Conservation (phyloP, 1,284 basidiomycete species). For the Moesziomyces sp. region DNA sequence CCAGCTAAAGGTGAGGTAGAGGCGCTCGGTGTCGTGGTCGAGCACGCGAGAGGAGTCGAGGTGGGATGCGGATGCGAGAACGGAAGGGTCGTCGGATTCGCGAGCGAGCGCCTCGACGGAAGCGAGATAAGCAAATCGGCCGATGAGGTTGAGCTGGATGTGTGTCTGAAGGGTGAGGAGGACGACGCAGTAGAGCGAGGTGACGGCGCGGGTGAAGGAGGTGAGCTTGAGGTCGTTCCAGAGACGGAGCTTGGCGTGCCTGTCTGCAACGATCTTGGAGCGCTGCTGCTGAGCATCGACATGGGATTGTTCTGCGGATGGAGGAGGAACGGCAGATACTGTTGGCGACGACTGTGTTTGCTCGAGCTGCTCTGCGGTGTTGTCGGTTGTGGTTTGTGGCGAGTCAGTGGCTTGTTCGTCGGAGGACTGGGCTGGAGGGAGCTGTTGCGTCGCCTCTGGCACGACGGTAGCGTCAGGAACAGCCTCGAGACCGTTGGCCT, state of each 20-base stretch:
- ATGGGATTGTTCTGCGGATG: constrained; percentile 15
- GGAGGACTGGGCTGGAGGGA: neutral
- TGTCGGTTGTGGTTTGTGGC: neutral
- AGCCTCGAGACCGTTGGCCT: neutral
- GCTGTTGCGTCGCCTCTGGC: neutral
- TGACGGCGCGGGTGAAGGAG: constrained; percentile 85
- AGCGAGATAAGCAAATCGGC: constrained; percentile 81
- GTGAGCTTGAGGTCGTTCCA: constrained; percentile 66
- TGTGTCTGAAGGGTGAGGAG: constrained; percentile 83
- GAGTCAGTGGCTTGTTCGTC: neutral
- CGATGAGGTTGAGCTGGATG: constrained; percentile 83
- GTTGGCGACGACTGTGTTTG: neutral
- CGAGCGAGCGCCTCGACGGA: constrained; percentile 73
- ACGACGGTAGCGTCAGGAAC: neutral
- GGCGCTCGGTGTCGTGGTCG: constrained; percentile 75
- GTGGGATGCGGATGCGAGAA: constrained; percentile 1
- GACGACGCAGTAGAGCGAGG: constrained; percentile 82
- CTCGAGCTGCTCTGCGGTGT: neutral
- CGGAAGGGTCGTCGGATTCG: constrained; percentile 15
- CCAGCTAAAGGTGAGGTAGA: constrained; percentile 87
- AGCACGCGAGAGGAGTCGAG: constrained; percentile 23
- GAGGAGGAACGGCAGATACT: neutral
- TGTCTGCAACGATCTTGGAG: constrained; percentile 34
- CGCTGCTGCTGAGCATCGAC: constrained; percentile 39
- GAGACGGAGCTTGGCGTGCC: constrained; percentile 56